Conservation (phyloP, 2,329 filamentous ascomycete genomes). For the Balansia obtecta region DNA sequence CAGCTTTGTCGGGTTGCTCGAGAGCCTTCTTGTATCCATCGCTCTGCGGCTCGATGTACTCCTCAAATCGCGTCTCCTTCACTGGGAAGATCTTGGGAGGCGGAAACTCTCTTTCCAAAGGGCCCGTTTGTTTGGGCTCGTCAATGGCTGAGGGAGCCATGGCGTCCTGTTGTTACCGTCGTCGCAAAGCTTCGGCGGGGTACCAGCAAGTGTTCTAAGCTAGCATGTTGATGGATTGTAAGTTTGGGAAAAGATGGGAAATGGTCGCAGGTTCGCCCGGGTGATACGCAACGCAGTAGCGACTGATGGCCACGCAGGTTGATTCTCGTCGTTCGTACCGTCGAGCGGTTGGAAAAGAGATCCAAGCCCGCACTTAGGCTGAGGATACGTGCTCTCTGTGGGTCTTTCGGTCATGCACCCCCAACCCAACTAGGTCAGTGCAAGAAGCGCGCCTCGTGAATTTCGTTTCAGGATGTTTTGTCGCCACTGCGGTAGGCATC, state of each 20-base stretch:
- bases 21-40: slow-evolving; percentile 63
- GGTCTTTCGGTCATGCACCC: too few species aligned
- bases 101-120: slow-evolving; percentile 32
- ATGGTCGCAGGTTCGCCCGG: not conserved
- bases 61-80: slow-evolving; percentile 49
- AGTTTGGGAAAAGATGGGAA: not conserved
- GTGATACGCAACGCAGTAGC: not conserved
- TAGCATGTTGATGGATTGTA: slow-evolving; percentile 4
- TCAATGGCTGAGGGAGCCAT: slow-evolving; percentile 45
- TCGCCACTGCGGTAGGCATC: too few species aligned
- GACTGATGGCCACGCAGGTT: not conserved
- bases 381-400: slow-evolving; percentile 8
- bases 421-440: too few species aligned
- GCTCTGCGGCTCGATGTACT: slow-evolving; percentile 37
- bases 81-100: slow-evolving; percentile 46
- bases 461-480: too few species aligned
- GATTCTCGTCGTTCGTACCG: not conserved
- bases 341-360: not conserved
- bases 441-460: too few species aligned
- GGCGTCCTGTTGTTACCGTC: slow-evolving; percentile 9
- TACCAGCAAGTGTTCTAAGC: not conserved
- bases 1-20: slow-evolving; percentile 44
- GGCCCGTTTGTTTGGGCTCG: slow-evolving; percentile 23
- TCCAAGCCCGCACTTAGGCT: slow-evolving; percentile 18
- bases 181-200: slow-evolving; percentile 3